A percentile compares a stretch with the other conserved stretches of the same genome.
Evolutionary conservation across 352 stramenopile genomes (phyloP).

Genomic region (Plasmopara halstedii): DNA sequence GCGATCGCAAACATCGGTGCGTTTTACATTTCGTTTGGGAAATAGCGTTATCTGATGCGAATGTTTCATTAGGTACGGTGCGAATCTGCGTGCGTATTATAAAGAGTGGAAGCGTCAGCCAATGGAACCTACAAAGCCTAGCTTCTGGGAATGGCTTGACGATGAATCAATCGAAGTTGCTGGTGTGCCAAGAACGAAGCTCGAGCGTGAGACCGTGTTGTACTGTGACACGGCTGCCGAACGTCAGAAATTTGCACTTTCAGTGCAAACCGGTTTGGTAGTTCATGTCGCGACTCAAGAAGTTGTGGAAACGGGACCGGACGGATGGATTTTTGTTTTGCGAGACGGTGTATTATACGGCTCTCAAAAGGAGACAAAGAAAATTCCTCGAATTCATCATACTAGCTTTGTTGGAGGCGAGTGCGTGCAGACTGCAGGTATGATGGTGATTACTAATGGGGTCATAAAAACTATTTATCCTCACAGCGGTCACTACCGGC

Average conservation of each 20-base stretch:
- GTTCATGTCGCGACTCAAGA: slow-evolving; percentile 51
- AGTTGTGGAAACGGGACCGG: slow-evolving; percentile 86
- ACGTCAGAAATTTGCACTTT: slow-evolving; percentile 86
- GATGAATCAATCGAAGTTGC: slow-evolving; percentile 81
- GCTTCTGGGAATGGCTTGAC: slow-evolving; percentile 87
- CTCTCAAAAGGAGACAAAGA: slow-evolving; percentile 91
- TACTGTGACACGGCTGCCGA: slow-evolving; percentile 90
- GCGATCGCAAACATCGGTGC: slow-evolving; percentile 78
- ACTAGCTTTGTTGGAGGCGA: slow-evolving; percentile 96
- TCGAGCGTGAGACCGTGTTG: slow-evolving; percentile 93
- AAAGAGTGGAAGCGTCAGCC: slow-evolving; percentile 91
- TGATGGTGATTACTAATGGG: slow-evolving; percentile 92
- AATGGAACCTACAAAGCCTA: slow-evolving; percentile 56
- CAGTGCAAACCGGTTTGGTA: slow-evolving; percentile 56
- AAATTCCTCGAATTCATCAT: slow-evolving; percentile 94
- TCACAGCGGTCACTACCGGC: slow-evolving; percentile 96
- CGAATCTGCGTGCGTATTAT: slow-evolving; percentile 95
- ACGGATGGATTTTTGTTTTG: slow-evolving; percentile 97
- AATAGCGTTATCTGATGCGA: neutral
- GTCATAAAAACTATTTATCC: slow-evolving; percentile 92
- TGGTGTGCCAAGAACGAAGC: slow-evolving; percentile 84
- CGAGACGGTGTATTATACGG: slow-evolving; percentile 92
- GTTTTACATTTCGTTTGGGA: slow-evolving; percentile 9
- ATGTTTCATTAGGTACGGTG: slow-evolving; percentile 81
- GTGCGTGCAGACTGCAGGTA: slow-evolving; percentile 93